phyloP scores from a whole-genome alignment of 2,329 filamentous ascomycete species.

The Talaromyces sp. region DNA sequence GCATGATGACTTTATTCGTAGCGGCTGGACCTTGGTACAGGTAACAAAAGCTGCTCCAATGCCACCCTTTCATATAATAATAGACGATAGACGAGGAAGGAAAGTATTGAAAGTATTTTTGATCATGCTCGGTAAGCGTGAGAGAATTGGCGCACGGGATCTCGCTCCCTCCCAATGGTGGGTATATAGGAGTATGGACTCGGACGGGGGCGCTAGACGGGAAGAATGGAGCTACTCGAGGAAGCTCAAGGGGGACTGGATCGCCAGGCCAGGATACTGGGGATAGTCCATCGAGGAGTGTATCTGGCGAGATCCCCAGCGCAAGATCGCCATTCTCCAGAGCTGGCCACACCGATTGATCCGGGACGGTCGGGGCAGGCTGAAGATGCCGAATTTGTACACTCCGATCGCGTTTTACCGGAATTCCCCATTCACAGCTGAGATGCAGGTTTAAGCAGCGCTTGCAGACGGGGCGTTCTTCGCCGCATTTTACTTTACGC shows the following conservation, averaged over 20 bases:
- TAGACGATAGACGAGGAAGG: conserved; percentile 37
- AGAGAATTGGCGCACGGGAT: conserved; percentile 38
- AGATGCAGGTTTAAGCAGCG: conserved; percentile 36
- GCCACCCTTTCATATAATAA: conserved; percentile 42
- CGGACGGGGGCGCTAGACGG: conserved; percentile 14
- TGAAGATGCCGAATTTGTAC: conserved; percentile 31
- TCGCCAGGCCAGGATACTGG: conserved; percentile 23
- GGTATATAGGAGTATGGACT: conserved; percentile 29
- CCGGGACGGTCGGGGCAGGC: conserved; percentile 20
- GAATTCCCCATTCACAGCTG: conserved; percentile 39
- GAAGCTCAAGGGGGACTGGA: conserved; percentile 10
- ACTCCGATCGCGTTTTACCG: conserved; percentile 31
- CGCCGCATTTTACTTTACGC: conserved; percentile 40
- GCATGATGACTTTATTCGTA: conserved; percentile 42
- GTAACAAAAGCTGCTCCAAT: conserved; percentile 42
- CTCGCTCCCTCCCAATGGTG: conserved; percentile 22
- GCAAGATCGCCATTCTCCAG: conserved; percentile 11
- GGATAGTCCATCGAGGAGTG: conserved; percentile 15
- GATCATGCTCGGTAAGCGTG: conserved; percentile 37
- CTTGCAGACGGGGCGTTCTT: conserved; percentile 37
- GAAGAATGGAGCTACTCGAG: conserved; percentile 17
- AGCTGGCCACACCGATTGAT: conserved; percentile 5
- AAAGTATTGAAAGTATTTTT: conserved; percentile 38
- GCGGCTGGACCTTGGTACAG: conserved; percentile 40
- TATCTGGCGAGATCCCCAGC: conserved; percentile 12